A percentile compares a stretch with the other conserved stretches of the same genome.
Evolutionary conservation across 2,329 filamentous ascomycete genomes (phyloP).

Genomic region (Cercospora sojina): DNA sequence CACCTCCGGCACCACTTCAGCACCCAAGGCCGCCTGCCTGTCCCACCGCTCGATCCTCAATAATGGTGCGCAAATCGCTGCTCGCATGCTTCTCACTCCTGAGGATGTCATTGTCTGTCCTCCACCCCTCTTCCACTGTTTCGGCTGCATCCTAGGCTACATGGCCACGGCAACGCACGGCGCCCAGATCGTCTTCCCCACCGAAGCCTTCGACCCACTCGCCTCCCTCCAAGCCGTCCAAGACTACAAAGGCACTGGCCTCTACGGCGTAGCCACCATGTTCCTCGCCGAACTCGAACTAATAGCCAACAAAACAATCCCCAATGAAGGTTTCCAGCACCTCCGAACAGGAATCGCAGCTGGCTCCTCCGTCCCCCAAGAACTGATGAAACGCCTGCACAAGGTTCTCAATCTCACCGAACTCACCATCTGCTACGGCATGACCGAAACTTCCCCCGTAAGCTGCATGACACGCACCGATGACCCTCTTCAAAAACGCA

Average conservation of each 20-base stretch:
- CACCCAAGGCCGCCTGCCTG: constrained; percentile 85
- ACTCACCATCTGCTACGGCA: constrained; percentile 91
- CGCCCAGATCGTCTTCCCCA: constrained; percentile 78
- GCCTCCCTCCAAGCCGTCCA: constrained; percentile 66
- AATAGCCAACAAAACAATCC: constrained; percentile 46
- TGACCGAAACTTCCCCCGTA: constrained; percentile 85
- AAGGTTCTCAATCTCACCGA: constrained; percentile 72
- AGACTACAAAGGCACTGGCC: constrained; percentile 62
- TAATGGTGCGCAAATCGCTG: constrained; percentile 81
- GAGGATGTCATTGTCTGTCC: constrained; percentile 68
- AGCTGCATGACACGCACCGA: constrained; percentile 74
- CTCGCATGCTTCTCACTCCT: constrained; percentile 76
- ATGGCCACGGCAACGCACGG: constrained; percentile 90
- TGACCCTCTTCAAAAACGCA: constrained; percentile 71
- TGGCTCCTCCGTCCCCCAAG: constrained; percentile 77
- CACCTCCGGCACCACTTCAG: constrained; percentile 89
- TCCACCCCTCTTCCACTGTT: constrained; percentile 67
- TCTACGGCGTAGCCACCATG: constrained; percentile 95
- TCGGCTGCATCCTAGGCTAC: constrained; percentile 88
- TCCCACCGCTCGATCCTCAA: constrained; percentile 85
- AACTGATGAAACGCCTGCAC: constrained; percentile 76
- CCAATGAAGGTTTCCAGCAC: constrained; percentile 58
- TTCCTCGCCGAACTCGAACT: constrained; percentile 84
- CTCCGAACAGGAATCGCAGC: constrained; percentile 90
- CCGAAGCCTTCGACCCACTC: constrained; percentile 79